Percentiles rank a stretch among this genome's conserved stretches.
Evolutionary conservation across 129 eudicot species (phyloP).

Genomic region (Silybum marianum): DNA sequence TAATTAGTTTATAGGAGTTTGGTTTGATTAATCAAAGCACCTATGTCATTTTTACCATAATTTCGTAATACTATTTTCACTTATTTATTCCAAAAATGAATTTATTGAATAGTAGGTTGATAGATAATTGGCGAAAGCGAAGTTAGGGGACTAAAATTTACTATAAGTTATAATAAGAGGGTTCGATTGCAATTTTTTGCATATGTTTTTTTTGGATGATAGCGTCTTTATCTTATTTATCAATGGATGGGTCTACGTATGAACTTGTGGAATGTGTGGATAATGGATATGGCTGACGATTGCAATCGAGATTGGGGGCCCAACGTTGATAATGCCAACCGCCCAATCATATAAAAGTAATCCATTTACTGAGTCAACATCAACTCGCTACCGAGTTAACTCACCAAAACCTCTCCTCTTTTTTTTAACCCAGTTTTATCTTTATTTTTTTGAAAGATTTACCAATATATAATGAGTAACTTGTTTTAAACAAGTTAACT

Average conservation of each 20-base stretch:
- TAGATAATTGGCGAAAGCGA: not conserved
- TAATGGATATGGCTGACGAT: constrained; percentile 14
- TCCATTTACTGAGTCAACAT: not conserved
- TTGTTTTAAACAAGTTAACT: too few species aligned
- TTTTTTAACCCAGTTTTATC: too few species aligned
- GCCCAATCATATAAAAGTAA: constrained; percentile 11
- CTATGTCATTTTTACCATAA: not conserved
- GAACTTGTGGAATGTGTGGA: constrained; percentile 11
- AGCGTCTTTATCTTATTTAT: not conserved
- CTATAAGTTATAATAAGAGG: not conserved
- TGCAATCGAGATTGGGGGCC: constrained; percentile 23
- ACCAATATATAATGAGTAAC: too few species aligned
- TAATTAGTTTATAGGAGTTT: too few species aligned
- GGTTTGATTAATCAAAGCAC: not conserved
- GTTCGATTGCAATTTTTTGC: not conserved
- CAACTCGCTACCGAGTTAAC: not conserved
- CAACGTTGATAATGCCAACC: constrained; percentile 19
- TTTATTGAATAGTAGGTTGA: not conserved
- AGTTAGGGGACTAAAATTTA: constrained; percentile 10
- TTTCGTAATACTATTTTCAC: not conserved
- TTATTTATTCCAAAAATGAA: not conserved
- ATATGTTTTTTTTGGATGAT: constrained; percentile 4
- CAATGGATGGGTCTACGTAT: not conserved
- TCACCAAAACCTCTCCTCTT: too few species aligned
- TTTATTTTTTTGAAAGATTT: too few species aligned